Base-by-base conservation (phyloP, 495 filamentous ascomycete species). In the Beverwykella pulmonaria region DNA sequence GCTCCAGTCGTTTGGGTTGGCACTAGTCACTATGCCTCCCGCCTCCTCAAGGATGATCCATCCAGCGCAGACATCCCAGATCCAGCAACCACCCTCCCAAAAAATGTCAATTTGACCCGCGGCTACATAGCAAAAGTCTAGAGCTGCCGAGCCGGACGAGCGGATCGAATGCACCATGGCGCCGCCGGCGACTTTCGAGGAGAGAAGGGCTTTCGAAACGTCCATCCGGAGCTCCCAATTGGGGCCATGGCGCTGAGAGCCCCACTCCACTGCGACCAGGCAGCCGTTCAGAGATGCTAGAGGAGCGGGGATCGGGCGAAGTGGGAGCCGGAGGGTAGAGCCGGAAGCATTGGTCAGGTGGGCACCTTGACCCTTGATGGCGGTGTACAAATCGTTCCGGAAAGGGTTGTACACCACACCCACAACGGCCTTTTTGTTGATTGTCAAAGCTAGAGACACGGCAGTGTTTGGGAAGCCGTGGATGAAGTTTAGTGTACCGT, bases 81-180 rank as follows among this genome's bases (percentile, higher is more conserved):
- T 57, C 67, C 67, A 73, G 23, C 54, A 61, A 1, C 70, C 70
- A 25, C 62, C 70, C 48, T 73, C 70, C 65, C 65, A 72, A 23
- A 69, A 68, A 1, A 59, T n/a, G 36, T 72, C 69, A 7, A 72
- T 56, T 6, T 30, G 19, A 6, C 69, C 70, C 1, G 66, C 65
- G 14, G 70, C 70, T 5, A 72, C 70, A 46, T 65, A 65, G 66
- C 70, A 72, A 52, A 72, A 69, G 57, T 72, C 62, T 1, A 72
- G 70, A 2, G 70, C 70, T 1, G 70, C 70, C 14, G 66, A 69
- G 57, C 70, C 66, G 20, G 55, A 61, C 5, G 50, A 62, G 44
- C 70, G 70, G 27, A 63, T 58, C 3, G 53, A 59, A 55, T 69
- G 70, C 1, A 49, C 47, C 70, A 72, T 72, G 0, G 61, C 66